These are phyloP conservation scores for Chalaropsis thielavioides DNA, from an alignment of 2,329 filamentous ascomycete species.

Conservation along the genomic window DNA sequence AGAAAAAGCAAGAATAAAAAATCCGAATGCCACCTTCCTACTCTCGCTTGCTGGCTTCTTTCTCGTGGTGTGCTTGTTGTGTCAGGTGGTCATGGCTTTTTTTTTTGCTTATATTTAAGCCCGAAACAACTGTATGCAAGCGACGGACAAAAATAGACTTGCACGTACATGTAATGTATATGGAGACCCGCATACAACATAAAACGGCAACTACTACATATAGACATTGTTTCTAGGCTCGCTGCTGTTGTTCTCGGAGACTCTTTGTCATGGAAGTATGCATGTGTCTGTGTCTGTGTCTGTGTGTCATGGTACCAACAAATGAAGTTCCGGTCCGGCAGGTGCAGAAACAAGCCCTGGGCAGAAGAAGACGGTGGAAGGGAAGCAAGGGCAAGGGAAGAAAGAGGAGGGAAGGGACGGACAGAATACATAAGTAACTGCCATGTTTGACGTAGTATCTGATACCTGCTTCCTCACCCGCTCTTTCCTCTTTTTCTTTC, in stretches of 20 bases:
- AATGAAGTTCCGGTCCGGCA: background rate
- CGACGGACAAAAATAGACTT: background rate
- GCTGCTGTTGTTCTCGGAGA: background rate
- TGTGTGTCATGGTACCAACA: background rate
- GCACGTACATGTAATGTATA: background rate
- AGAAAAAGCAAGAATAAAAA: no score
- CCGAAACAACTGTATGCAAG: background rate
- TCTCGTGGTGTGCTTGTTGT: background rate
- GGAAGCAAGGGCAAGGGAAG: background rate
- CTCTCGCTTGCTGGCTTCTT: background rate
- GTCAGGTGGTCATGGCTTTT: background rate
- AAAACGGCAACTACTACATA: background rate
- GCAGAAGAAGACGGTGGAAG: background rate
- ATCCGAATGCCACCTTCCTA: no score
- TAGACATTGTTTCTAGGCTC: background rate
- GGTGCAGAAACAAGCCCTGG: background rate
- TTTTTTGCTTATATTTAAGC: background rate
- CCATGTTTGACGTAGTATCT: background rate
- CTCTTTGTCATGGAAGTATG: background rate
- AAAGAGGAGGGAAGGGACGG: background rate
- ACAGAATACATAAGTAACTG: slow-evolving; percentile 1
- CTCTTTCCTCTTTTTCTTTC: background rate
- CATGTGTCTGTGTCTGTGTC: background rate
- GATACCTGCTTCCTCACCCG: background rate
- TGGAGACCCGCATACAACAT: background rate